Evolutionary conservation across 768 basidiomycete genomes (phyloP).

Genomic region (Amanita inopinata): DNA sequence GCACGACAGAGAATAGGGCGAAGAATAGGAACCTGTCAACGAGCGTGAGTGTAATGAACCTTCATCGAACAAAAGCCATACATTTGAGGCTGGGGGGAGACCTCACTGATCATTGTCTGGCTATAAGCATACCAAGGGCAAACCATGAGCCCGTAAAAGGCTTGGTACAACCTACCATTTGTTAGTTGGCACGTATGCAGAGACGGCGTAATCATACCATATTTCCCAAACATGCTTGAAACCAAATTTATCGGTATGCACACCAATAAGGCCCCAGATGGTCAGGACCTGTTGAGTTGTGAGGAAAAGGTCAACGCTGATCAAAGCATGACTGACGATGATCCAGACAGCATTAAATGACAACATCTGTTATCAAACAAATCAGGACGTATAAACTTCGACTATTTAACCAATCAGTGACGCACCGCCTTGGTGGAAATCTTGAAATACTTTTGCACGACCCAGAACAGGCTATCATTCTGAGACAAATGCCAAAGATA

Average conservation of each 20-base stretch:
- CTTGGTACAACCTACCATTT: conserved; percentile 52
- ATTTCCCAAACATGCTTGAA: conserved; percentile 83
- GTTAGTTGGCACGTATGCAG: background rate
- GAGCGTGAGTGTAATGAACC: background rate
- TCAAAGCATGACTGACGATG: conserved; percentile 29
- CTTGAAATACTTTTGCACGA: conserved; percentile 54
- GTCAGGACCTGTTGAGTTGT: conserved; percentile 39
- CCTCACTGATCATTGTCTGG: conserved; percentile 77
- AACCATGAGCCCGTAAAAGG: conserved; percentile 61
- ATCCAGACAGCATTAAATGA: conserved; percentile 68
- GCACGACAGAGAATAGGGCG: conserved; percentile 61
- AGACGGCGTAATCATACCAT: conserved; percentile 31
- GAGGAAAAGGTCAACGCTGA: background rate
- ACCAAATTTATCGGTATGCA: conserved; percentile 63
- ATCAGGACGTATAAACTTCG: background rate
- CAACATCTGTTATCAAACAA: conserved; percentile 41
- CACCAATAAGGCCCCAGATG: conserved; percentile 70
- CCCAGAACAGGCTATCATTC: conserved; percentile 46
- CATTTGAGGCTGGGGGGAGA: conserved; percentile 67
- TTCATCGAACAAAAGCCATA: conserved; percentile 18
- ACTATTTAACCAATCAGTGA: background rate
- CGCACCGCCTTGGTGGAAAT: conserved; percentile 55
- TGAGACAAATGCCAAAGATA: background rate
- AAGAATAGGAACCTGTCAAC: conserved; percentile 55
- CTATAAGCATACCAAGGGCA: conserved; percentile 80